Conservation (phyloP, 257 asterid genomes). For the Orobanche coerulescens region DNA sequence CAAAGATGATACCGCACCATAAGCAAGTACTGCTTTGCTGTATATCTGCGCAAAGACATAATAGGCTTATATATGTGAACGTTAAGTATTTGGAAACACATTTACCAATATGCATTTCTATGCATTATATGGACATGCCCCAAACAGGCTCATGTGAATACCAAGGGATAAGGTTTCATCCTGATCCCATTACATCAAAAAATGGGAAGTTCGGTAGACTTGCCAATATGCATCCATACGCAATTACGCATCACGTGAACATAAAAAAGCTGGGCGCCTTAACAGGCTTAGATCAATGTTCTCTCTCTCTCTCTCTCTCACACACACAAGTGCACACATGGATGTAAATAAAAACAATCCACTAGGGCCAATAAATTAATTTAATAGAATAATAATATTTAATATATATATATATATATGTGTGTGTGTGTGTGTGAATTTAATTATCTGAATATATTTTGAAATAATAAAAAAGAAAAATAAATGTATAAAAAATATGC, state of each 20-base stretch:
- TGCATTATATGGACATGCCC: background rate
- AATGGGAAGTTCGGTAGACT: no score
- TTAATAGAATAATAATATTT: no score
- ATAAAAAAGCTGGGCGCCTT: background rate
- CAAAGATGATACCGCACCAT: conserved; percentile 61
- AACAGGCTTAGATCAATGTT: background rate
- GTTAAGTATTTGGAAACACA: no score
- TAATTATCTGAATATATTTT: no score
- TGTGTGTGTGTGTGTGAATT: no score
- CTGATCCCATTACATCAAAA: background rate
- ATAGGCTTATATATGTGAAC: no score
- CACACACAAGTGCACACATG: background rate
- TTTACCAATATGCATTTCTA: background rate
- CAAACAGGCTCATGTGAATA: background rate
- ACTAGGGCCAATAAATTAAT: no score
- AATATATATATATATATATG: no score
- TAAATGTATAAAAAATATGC: background rate
- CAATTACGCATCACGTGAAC: background rate
- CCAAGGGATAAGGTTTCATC: background rate
- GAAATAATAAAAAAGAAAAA: background rate
- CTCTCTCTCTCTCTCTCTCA: background rate
- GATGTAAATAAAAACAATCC: no score
- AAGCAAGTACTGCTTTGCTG: conserved; percentile 60
- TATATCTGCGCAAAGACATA: conserved; percentile 50
- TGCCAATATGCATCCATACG: background rate